Base-by-base conservation (phyloP, 768 basidiomycete genomes). In the Boletus vermiculosoides region DNA sequence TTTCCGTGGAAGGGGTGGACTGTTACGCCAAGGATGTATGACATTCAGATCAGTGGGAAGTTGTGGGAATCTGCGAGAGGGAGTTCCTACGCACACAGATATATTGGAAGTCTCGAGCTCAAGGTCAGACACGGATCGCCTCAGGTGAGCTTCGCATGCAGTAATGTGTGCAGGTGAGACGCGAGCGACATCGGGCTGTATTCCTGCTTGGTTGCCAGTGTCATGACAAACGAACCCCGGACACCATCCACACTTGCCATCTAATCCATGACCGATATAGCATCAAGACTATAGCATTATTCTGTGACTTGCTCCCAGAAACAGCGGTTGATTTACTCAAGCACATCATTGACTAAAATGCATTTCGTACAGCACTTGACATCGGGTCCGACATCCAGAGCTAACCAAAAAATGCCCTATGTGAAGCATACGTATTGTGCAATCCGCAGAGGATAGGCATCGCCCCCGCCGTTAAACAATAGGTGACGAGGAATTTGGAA, bases 101-200 rank as follows among this genome's bases (percentile, higher is more conserved):
- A 30, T 49, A 31, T 50, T 51, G 42, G 31, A 54, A 44, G 44
- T 22, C 31, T 30, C 8, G 15, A 55, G 50, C 39, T 66, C 55
- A 28, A 48, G 49, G 54, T 45, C 28, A 41, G 34, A 50, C 25
- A 30, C 44, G 42, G 34, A 36, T 42, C 39, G 55, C 25, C 65
- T 66, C 65, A 68, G 53, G 56, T 68, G 65, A 66, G 65, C 49
- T 56, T 66, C 30, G 4, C 50, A n/a, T 47, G 50, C 65, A 64
- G 57, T 12, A 53, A 22, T 52, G 30, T 31, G 50, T 53, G 56
- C 37, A 34, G 30, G 25, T 45, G 58, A 57, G 61, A 53, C 51
- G 55, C 36, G 49, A 39, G 33, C 36, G 42, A 28, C 28, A 60
- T 41, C 44, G 33, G 45, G 41, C 30, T 12, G 36, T n/a, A 18